A percentile compares a stretch with the other conserved stretches of the same genome.
Evolutionary conservation across 2,329 filamentous ascomycete genomes (phyloP).

Genomic region (Orbilia javanica): DNA sequence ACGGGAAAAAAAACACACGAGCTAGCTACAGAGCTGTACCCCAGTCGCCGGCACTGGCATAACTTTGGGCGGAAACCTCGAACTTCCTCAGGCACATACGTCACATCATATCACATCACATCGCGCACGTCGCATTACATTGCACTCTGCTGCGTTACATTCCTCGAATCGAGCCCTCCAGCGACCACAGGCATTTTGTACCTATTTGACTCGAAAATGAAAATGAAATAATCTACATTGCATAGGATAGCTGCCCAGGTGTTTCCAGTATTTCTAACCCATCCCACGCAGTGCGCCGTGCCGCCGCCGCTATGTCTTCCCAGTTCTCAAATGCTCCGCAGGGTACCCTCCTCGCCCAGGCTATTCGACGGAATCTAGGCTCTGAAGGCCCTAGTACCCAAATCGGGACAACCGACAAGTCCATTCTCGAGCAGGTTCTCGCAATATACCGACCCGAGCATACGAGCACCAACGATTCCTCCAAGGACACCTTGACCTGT

Average conservation of each 20-base stretch:
- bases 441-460: slow-evolving; percentile 49
- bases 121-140: too few relatives aligned
- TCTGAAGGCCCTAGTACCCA: slow-evolving; percentile 44
- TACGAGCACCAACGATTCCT: background rate
- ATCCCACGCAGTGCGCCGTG: too few relatives aligned
- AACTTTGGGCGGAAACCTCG: too few relatives aligned
- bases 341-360: slow-evolving; percentile 54
- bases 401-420: slow-evolving; percentile 49
- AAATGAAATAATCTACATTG: too few relatives aligned
- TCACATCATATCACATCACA: background rate
- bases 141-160: too few relatives aligned
- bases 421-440: slow-evolving; percentile 52
- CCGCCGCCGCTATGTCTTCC: slow-evolving; percentile 24
- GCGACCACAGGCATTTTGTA: background rate
- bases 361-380: slow-evolving; percentile 49
- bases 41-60: too few relatives aligned
- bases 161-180: background rate
- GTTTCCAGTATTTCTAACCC: too few relatives aligned
- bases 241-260: too few relatives aligned
- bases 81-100: too few relatives aligned
- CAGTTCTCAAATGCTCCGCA: slow-evolving; percentile 41
- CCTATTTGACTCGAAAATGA: too few relatives aligned
- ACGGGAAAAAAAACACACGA: too few relatives aligned
- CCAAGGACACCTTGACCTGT: slow-evolving; percentile 16
- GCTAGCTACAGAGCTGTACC: too few relatives aligned